phyloP scores from a whole-genome alignment of 2,329 filamentous ascomycete genomes.

The Aureobasidium vineae region DNA sequence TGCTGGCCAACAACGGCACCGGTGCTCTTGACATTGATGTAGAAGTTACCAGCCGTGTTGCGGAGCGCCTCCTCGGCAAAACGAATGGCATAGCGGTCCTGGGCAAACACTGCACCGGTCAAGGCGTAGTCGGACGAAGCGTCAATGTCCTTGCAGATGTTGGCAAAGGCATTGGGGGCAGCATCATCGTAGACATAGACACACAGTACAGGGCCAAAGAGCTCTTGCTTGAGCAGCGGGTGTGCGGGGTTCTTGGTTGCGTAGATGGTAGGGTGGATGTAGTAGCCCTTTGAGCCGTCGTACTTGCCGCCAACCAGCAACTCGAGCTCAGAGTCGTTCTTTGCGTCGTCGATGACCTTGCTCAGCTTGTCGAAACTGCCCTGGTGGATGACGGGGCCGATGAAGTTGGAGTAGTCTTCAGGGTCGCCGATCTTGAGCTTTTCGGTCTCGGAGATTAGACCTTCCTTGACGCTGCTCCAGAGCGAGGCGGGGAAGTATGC shows the following conservation, averaged over 20 bases:
- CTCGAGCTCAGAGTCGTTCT: constrained; percentile 68
- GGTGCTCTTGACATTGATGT: constrained; percentile 77
- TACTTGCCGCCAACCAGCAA: constrained; percentile 74
- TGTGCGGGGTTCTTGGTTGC: constrained; percentile 70
- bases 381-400: constrained; percentile 83
- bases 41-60: constrained; percentile 78
- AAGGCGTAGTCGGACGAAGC: constrained; percentile 72
- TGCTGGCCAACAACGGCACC: constrained; percentile 47
- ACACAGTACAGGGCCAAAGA: constrained; percentile 77
- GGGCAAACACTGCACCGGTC: constrained; percentile 73
- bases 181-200: constrained; percentile 75
- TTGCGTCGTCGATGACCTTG: constrained; percentile 74
- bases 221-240: constrained; percentile 70
- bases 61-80: constrained; percentile 69
- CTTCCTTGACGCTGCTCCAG: constrained; percentile 68
- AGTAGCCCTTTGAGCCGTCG: constrained; percentile 76
- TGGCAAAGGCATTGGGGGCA: constrained; percentile 53
- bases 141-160: constrained; percentile 65
- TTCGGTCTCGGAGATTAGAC: constrained; percentile 65
- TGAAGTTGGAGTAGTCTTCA: constrained; percentile 71
- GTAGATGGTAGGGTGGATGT: constrained; percentile 81
- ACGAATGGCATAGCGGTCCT: constrained; percentile 63
- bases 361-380: constrained; percentile 77
- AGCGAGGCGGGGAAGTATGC: constrained; percentile 73
- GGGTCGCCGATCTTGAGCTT: constrained; percentile 70